phyloP scores from a whole-genome alignment of 352 stramenopile species.

The Pythium pectinolyticum region DNA sequence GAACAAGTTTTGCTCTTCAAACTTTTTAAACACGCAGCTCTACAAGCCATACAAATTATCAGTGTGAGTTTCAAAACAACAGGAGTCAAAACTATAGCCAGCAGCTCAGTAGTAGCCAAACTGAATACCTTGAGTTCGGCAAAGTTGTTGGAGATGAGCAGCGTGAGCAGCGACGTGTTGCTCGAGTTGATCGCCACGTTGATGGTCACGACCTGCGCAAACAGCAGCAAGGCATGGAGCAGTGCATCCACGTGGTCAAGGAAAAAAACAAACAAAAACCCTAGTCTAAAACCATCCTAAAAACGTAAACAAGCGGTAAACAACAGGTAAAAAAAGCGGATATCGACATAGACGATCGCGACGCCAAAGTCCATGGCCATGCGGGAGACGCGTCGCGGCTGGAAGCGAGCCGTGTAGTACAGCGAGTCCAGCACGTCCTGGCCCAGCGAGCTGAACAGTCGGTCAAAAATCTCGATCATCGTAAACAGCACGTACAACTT shows the following conservation, averaged over 20 bases:
- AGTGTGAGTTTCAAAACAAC: not conserved
- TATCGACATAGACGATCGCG: constrained; percentile 69
- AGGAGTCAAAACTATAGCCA: not conserved
- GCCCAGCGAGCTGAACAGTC: constrained; percentile 94
- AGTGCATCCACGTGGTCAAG: constrained; percentile 24
- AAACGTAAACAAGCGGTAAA: not conserved
- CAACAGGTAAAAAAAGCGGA: not conserved
- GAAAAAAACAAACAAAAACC: too few relatives aligned
- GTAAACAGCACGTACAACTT: constrained; percentile 99
- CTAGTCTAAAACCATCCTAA: not conserved
- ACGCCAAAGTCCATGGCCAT: constrained; percentile 81
- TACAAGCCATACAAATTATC: constrained; percentile 18
- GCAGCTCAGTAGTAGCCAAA: not conserved
- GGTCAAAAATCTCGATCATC: constrained; percentile 99
- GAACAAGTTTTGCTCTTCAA: constrained; percentile 95
- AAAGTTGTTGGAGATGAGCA: constrained; percentile 99
- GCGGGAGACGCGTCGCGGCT: constrained; percentile 63
- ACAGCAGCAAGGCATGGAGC: constrained; percentile 94
- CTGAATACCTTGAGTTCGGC: constrained; percentile 93
- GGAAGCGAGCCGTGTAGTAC: constrained; percentile 88
- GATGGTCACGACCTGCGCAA: constrained; percentile 96
- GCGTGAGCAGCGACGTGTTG: constrained; percentile 92
- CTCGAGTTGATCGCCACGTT: constrained; percentile 97
- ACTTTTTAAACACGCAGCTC: constrained; percentile 98
- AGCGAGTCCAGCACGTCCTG: constrained; percentile 97